Evolutionary conservation across 2,329 filamentous ascomycete species (phyloP).

Genomic region (Xylariales sp.): DNA sequence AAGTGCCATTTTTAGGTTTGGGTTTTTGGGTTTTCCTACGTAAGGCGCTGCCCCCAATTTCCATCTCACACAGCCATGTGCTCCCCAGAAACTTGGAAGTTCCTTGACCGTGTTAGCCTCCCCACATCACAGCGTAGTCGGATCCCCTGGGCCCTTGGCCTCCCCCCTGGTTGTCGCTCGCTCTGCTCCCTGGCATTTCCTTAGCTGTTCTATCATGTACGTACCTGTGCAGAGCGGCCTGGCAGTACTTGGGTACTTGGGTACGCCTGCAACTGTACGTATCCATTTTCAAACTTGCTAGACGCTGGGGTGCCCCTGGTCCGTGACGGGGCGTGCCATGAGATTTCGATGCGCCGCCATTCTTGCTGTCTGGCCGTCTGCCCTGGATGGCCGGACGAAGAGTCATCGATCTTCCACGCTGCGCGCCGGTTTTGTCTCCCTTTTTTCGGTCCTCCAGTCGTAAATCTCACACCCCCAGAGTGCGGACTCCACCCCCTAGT

Average conservation of each 20-base stretch:
- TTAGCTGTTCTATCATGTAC: too few species aligned
- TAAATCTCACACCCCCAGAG: not conserved
- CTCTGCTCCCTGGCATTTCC: too few species aligned
- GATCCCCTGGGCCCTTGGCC: not conserved
- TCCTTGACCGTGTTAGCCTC: conserved; percentile 4
- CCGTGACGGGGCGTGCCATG: not conserved
- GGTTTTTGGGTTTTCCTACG: not conserved
- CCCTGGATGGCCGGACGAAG: conserved; percentile 8
- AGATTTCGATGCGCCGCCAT: conserved; percentile 8
- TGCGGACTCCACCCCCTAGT: not conserved
- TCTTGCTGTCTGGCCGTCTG: too few species aligned
- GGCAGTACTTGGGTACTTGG: not conserved
- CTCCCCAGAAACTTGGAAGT: conserved; percentile 3
- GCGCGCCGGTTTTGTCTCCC: conserved; percentile 6
- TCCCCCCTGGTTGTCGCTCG: not conserved
- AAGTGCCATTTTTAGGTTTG: not conserved
- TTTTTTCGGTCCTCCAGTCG: not conserved
- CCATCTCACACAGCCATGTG: conserved; percentile 2
- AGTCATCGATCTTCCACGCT: conserved; percentile 12
- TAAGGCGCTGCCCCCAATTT: not conserved
- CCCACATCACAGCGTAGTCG: conserved; percentile 3
- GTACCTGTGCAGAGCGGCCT: not conserved
- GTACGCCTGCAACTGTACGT: not conserved
- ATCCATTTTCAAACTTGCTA: not conserved
- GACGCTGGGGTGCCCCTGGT: not conserved